Evolutionary conservation across 2,329 filamentous ascomycete species (phyloP).

Genomic region (Fusarium tricinctum): DNA sequence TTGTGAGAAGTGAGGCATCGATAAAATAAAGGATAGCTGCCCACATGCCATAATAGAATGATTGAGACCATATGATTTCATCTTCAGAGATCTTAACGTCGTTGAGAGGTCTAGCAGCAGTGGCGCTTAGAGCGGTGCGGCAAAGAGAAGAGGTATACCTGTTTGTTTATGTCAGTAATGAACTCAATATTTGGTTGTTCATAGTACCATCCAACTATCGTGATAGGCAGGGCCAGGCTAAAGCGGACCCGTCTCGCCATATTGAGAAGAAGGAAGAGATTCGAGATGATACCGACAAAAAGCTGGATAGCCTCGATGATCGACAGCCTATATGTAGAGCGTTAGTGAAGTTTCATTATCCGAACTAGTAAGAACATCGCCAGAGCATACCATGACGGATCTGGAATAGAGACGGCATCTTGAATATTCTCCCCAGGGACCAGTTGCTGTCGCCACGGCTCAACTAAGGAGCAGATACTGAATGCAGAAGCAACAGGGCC

Average conservation of each 20-base stretch:
- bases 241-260: conserved; percentile 3
- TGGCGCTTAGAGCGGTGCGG: neutral
- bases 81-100: neutral
- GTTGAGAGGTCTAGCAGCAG: neutral
- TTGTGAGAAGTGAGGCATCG: neutral
- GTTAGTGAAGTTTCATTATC: neutral
- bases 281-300: neutral
- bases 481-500: conserved; percentile 11
- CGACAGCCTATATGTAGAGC: neutral
- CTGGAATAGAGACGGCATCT: neutral
- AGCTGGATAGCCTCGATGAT: conserved; percentile 3
- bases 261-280: neutral
- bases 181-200: neutral
- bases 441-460: conserved; percentile 4
- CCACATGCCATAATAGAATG: conserved; percentile 7
- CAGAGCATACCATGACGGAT: conserved; percentile 6
- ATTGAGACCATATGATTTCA: neutral
- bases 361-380: too few relatives aligned
- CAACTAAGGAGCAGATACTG: conserved; percentile 5
- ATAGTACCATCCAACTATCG: conserved; percentile 3
- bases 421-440: neutral
- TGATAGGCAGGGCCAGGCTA: neutral
- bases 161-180: neutral
- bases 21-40: conserved; percentile 4
- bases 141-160: conserved; percentile 5